Percentiles rank a stretch among this genome's conserved stretches.
phyloP scores from a whole-genome alignment of 164 flowering plant species.

The Magnolia changhungtana region DNA sequence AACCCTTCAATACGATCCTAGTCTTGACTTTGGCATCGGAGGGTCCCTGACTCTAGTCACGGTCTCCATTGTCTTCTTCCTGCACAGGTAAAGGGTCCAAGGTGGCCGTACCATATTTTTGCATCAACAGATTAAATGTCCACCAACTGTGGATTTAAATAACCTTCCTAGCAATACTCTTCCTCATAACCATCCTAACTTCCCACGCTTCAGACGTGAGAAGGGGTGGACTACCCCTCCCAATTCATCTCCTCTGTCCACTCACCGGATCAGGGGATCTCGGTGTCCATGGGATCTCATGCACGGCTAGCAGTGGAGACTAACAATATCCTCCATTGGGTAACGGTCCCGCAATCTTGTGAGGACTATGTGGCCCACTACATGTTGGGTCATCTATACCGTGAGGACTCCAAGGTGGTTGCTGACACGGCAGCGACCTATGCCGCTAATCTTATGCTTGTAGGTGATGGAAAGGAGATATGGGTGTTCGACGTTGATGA shows the following conservation, averaged over 20 bases:
- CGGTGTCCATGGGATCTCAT: conserved; percentile 10
- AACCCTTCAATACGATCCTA: no score
- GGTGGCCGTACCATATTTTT: no score
- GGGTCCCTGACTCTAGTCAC: no score
- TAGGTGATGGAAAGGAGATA: conserved; percentile 26
- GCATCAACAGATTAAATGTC: no score
- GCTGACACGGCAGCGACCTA: conserved; percentile 14
- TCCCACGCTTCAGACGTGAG: background rate
- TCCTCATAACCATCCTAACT: background rate
- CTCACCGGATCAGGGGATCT: conserved; percentile 9
- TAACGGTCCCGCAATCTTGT: conserved; percentile 30
- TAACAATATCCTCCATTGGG: conserved; percentile 41
- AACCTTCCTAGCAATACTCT: no score
- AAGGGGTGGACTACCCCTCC: background rate
- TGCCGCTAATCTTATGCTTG: conserved; percentile 17
- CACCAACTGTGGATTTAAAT: no score
- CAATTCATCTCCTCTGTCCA: conserved; percentile 27
- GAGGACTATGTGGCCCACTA: conserved; percentile 42
- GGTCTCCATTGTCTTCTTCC: no score
- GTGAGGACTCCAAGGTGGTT: conserved; percentile 25
- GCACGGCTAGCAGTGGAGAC: conserved; percentile 43
- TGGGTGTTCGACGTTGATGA: conserved; percentile 47
- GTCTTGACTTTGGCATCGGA: no score
- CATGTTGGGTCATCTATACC: conserved; percentile 42
- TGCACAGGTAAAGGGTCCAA: no score